Conservation (phyloP, 2,329 filamentous ascomycete species). For the Hymenoscyphus occultus region DNA sequence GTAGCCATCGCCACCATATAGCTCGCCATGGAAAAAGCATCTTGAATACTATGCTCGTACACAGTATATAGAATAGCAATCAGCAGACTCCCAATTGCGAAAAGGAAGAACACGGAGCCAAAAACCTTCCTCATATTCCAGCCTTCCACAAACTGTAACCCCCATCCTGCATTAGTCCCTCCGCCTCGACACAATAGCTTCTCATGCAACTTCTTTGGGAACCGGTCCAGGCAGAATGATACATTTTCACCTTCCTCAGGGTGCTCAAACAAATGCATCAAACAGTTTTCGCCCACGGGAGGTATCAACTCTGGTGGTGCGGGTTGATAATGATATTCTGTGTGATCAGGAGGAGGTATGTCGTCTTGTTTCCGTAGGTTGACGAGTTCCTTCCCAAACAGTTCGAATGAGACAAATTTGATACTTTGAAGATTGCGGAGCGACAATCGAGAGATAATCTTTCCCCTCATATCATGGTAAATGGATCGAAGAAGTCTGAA, state of each 20-base stretch:
- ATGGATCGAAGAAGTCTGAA: conserved; percentile 19
- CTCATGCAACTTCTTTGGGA: conserved; percentile 28
- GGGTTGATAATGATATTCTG: conserved; percentile 23
- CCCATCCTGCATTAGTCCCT: conserved; percentile 26
- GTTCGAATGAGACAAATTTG: conserved; percentile 28
- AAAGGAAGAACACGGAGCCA: conserved; percentile 20
- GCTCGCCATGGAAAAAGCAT: conserved; percentile 24
- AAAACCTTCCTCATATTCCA: conserved; percentile 25
- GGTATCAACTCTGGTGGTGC: conserved; percentile 23
- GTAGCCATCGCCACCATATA: conserved; percentile 26
- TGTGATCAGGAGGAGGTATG: conserved; percentile 21
- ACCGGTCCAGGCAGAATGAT: conserved; percentile 20
- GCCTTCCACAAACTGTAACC: conserved; percentile 25
- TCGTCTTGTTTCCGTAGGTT: conserved; percentile 24
- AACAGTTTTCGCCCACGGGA: conserved; percentile 21
- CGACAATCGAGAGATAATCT: conserved; percentile 15
- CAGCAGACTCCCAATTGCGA: conserved; percentile 22
- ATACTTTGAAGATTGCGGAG: conserved; percentile 21
- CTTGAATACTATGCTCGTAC: conserved; percentile 24
- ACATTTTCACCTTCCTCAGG: conserved; percentile 20
- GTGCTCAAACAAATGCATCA: conserved; percentile 26
- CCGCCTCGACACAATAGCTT: conserved; percentile 16
- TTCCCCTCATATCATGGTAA: conserved; percentile 17
- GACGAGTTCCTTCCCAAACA: conserved; percentile 20
- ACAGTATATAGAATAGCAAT: conserved; percentile 20